Conservation (phyloP, 768 basidiomycete species). For the Dioszegia hungarica region DNA sequence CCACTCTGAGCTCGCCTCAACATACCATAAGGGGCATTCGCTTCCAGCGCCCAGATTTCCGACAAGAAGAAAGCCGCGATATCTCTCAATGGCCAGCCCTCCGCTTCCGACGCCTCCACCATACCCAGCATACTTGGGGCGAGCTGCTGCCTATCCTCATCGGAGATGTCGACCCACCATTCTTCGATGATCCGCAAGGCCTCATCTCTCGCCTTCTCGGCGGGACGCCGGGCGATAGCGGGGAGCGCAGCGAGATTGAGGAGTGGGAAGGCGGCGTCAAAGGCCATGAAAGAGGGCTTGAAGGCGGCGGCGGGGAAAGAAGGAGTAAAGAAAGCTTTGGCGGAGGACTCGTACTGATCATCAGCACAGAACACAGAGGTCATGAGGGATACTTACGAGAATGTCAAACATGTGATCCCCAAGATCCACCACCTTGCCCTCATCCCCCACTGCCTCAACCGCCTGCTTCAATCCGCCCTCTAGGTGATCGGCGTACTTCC, state of each 20-base stretch:
- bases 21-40: slow-evolving; percentile 31
- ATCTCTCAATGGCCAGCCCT: slow-evolving; percentile 20
- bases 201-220: slow-evolving; percentile 1
- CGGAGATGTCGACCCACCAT: slow-evolving; percentile 11
- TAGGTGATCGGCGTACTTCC: slow-evolving; percentile 14
- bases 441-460: not conserved
- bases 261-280: slow-evolving; percentile 23
- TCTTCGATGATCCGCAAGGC: slow-evolving; percentile 11
- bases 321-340: slow-evolving; percentile 20
- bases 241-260: slow-evolving; percentile 18
- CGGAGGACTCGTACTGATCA: slow-evolving; percentile 22
- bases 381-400: slow-evolving; percentile 14
- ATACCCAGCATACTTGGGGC: slow-evolving; percentile 8
- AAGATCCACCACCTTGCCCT: slow-evolving; percentile 16
- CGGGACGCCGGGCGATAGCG: not conserved
- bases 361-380: not conserved
- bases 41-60: slow-evolving; percentile 29
- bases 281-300: slow-evolving; percentile 11
- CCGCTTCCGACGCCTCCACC: slow-evolving; percentile 10
- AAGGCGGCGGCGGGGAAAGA: slow-evolving; percentile 18
- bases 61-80: slow-evolving; percentile 10
- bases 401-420: slow-evolving; percentile 12
- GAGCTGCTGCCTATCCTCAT: slow-evolving; percentile 4
- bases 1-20: too few relatives aligned
- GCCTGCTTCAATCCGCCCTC: not conserved